Base-by-base conservation (phyloP, 352 stramenopile genomes). In the Globisporangium abappressorium region DNA sequence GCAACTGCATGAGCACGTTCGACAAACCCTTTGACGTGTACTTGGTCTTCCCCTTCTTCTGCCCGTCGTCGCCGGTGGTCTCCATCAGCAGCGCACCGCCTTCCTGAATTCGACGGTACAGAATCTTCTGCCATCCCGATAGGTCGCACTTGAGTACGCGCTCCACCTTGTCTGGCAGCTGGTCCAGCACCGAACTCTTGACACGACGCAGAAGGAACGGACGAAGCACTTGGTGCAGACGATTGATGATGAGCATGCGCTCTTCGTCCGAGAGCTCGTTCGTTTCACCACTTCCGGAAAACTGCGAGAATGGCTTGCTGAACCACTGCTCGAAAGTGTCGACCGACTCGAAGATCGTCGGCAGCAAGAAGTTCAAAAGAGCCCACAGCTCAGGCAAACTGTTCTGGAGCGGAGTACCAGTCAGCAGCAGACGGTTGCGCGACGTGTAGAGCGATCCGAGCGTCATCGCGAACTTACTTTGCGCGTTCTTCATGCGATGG, bases 351-450 rank as follows among this genome's bases (percentile, higher is more conserved):
- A 98, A 98, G 65, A 98, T 96, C 28, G 93, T 96, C 22, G 91
- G 91, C 33, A 98, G 67, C 33, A 98, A 71, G 56, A 98, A 98
- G 72, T 98, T 98, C 14, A 98, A 72, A 24, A 98, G 73, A 12
- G 93, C 87, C 91, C 91, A 98, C 1, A 98, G 77, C 76, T 98
- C 93, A 14, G 97, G 93, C 5, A 99, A 72, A 70, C 96, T 98
- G 78, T 99, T 99, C 72, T 99, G 98, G 14, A 99, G 84, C 12
- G 98, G 98, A 1, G 98, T 99, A 57, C 98, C 98, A 14, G 98
- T 99, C 76, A 99, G 93, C 15, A 99, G 72, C 8, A 99, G 79
- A 46, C 96, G 89, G 46, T 93, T 93, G 34, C 87, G 82, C 8
- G 84, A 93, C 18, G 82, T 92, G 76, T 96, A 94, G 70, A 95